Base-by-base conservation (phyloP, 2,329 filamentous ascomycete genomes). In the Emmonsia crescens region DNA sequence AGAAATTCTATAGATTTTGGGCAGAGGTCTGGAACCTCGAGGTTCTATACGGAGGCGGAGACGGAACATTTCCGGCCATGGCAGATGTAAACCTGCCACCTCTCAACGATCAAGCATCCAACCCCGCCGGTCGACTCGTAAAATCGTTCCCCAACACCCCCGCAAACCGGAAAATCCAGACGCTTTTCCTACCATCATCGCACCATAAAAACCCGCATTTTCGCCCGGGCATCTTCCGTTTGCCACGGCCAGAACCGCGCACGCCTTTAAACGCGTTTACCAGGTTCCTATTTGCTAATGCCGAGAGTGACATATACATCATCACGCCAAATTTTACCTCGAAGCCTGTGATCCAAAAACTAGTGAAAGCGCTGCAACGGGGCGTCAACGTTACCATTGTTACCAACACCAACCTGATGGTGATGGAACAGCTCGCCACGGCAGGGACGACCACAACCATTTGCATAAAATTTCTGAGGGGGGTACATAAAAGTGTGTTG, bases 291-390 rank as follows among this genome's bases (percentile, higher is more conserved):
- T 77, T 92, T 48, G 73, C 77, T 1, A 80, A 79, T 52, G 87
- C 89, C 0, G 76, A 78, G 38, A 75, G 70, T 12, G 77, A 75
- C 19, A 85, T 94, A 60, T 85, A 84, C 62, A 81, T 94, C 3
- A 83, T 91, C 66, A 91, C 89, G 0, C 90, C 90, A 0, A 95
- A 94, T 62, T 70, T 94, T 1, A 95, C 90, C 0, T 85, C 85
- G 0, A 78, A 79, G 56, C 80, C 87, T 0, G 84, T 89, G 0
- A 75, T 91, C 0, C 74, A 81, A 0, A 84, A 82, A 0, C 71
- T 95, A 0, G 66, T 88, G 0, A 75, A 75, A 0, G 87, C 88
- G 0, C 75, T 93, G 0, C 66, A 74, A 3, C 81, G 88, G 0
- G 88, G 89, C 1, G 82, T 94, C 12, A 74, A 87, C 60, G 83